phyloP scores from a whole-genome alignment of 1,284 basidiomycete genomes.

The Malassezia caprae region DNA sequence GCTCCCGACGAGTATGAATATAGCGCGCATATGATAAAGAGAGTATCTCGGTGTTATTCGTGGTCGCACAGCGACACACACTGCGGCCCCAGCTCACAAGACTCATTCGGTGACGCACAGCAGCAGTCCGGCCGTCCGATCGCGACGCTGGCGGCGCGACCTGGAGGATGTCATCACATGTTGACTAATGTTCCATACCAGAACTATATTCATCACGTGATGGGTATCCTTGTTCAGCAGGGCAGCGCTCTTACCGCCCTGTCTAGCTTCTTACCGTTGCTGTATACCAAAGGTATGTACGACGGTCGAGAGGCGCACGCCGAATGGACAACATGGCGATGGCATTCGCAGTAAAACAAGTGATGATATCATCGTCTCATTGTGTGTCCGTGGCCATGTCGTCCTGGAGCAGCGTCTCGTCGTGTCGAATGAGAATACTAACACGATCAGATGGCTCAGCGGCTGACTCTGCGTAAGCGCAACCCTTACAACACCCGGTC shows the following conservation, averaged over 20 bases:
- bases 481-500: conserved; percentile 98
- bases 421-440: neutral
- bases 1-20: conserved; percentile 34
- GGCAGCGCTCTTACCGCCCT: neutral
- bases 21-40: neutral
- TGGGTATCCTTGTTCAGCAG: neutral
- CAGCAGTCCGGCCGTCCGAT: neutral
- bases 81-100: neutral
- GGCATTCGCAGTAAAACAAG: neutral
- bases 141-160: neutral
- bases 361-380: neutral
- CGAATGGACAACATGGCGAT: neutral
- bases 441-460: conserved; percentile 70
- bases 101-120: neutral
- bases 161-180: neutral
- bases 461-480: conserved; percentile 97
- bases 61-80: neutral
- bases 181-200: neutral
- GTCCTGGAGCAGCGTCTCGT: neutral
- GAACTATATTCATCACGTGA: neutral
- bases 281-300: conserved; percentile 18
- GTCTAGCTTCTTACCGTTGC: conserved; percentile 10
- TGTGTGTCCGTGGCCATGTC: neutral
- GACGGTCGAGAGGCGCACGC: neutral
- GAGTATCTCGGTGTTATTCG: too few relatives aligned